These are phyloP conservation scores for Pulveroboletus ravenelii DNA, from an alignment of 768 basidiomycete species.

Conservation along the genomic window DNA sequence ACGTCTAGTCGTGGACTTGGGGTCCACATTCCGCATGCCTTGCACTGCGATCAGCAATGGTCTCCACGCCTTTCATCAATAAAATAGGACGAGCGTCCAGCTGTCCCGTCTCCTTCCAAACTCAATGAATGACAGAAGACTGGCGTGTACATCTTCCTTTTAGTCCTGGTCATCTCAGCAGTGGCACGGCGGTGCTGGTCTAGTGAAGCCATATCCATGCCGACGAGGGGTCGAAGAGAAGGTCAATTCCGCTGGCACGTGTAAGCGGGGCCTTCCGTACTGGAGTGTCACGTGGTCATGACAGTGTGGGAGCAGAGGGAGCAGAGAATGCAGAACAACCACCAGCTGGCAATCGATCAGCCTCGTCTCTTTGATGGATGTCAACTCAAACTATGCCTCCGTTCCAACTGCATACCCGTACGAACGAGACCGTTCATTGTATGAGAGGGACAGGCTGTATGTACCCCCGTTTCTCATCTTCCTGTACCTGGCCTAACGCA, in stretches of 20 bases:
- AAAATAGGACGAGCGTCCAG: too few species aligned
- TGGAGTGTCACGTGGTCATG: slow-evolving; percentile 9
- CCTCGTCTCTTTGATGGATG: slow-evolving; percentile 19
- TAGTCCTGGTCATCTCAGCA: too few species aligned
- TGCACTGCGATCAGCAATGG: too few species aligned
- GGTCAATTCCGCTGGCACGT: background rate
- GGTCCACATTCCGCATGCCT: too few species aligned
- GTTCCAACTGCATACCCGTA: slow-evolving; percentile 27
- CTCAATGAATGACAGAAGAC: too few species aligned
- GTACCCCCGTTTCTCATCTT: slow-evolving; percentile 11
- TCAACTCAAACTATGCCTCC: slow-evolving; percentile 21
- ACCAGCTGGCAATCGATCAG: slow-evolving; percentile 11
- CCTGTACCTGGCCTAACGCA: background rate
- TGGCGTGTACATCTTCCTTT: too few species aligned
- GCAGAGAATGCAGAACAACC: background rate
- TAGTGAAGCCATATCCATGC: too few species aligned
- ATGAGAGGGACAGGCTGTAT: slow-evolving; percentile 37
- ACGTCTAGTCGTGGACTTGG: too few species aligned
- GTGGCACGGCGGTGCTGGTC: too few species aligned
- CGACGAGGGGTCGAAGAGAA: too few species aligned
- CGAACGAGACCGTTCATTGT: slow-evolving; percentile 24
- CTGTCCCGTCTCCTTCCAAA: too few species aligned
- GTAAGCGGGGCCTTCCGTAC: background rate
- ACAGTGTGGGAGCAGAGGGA: slow-evolving; percentile 9
- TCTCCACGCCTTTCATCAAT: too few species aligned